These are phyloP conservation scores for Martensiomyces pterosporus DNA, from an alignment of 192 early-diverging fungal genomes.

Conservation along the genomic window DNA sequence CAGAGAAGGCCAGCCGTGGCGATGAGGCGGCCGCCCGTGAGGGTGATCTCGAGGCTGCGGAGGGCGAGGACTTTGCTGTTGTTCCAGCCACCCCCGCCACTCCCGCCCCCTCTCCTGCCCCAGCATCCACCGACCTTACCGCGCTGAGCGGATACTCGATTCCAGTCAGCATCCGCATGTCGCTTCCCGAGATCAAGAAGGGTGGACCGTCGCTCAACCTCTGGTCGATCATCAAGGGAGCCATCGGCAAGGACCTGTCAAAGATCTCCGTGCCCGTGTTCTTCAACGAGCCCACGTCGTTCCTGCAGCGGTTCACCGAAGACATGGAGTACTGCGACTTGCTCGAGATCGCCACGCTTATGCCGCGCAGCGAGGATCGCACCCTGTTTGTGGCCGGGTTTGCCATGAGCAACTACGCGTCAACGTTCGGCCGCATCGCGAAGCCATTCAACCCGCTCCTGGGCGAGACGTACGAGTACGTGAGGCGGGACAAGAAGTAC, in stretches of 20 bases:
- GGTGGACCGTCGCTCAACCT: constrained; percentile 66
- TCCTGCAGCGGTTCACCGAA: constrained; percentile 83
- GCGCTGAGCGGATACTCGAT: constrained; percentile 37
- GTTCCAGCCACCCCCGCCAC: too few species aligned
- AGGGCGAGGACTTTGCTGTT: too few species aligned
- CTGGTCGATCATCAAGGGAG: constrained; percentile 85
- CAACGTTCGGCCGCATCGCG: constrained; percentile 71
- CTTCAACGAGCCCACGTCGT: constrained; percentile 84
- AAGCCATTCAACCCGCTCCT: constrained; percentile 91
- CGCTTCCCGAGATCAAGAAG: constrained; percentile 48
- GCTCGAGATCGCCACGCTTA: constrained; percentile 63
- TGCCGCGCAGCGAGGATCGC: constrained; percentile 60
- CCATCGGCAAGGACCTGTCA: constrained; percentile 81
- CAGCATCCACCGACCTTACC: constrained; percentile 18
- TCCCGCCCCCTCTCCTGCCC: too few species aligned
- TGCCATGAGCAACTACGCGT: constrained; percentile 85
- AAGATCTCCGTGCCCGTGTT: constrained; percentile 84
- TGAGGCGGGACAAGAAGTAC: constrained; percentile 70
- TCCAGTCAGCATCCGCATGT: constrained; percentile 28
- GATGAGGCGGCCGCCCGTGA: background rate
- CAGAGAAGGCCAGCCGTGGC: background rate
- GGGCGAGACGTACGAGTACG: constrained; percentile 88
- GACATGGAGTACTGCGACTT: constrained; percentile 84
- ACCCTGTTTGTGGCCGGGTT: constrained; percentile 80
- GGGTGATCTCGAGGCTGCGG: background rate